phyloP scores from a whole-genome alignment of 2,329 filamentous ascomycete genomes.

The Colletotrichum agaves region DNA sequence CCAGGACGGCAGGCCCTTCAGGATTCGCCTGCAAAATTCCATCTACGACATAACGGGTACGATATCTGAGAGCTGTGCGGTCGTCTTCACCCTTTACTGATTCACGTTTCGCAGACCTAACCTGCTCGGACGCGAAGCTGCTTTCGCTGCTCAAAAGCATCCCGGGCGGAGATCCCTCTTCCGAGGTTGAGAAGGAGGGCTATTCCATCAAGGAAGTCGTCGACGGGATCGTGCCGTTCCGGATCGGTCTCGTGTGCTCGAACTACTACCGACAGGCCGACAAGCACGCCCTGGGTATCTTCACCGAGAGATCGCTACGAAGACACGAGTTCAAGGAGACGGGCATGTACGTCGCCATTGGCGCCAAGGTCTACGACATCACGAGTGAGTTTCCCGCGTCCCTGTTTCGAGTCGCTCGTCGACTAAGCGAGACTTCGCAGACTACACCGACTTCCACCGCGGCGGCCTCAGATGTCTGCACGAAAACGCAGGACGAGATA shows the following conservation, averaged over 20 bases:
- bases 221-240: neutral
- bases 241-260: slow-evolving; percentile 12
- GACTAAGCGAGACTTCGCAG: neutral
- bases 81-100: too few species aligned
- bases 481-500: slow-evolving; percentile 26
- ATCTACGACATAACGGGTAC: slow-evolving; percentile 37
- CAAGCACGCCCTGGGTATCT: neutral
- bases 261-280: neutral
- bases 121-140: neutral
- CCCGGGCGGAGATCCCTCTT: slow-evolving; percentile 24
- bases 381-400: slow-evolving; percentile 11
- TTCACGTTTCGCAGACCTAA: neutral
- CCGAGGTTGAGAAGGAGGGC: neutral
- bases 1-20: neutral
- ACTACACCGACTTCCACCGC: slow-evolving; percentile 33
- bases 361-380: slow-evolving; percentile 35
- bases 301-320: neutral
- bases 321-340: slow-evolving; percentile 21
- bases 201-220: neutral
- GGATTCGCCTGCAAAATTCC: slow-evolving; percentile 8
- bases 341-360: slow-evolving; percentile 25
- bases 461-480: slow-evolving; percentile 20
- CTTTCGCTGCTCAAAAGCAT: neutral
- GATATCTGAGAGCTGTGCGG: neutral
- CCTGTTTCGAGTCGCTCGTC: too few species aligned